These are phyloP conservation scores for Rhododendron ferrugineum DNA, from an alignment of 148 eudicot genomes.

Conservation along the genomic window DNA sequence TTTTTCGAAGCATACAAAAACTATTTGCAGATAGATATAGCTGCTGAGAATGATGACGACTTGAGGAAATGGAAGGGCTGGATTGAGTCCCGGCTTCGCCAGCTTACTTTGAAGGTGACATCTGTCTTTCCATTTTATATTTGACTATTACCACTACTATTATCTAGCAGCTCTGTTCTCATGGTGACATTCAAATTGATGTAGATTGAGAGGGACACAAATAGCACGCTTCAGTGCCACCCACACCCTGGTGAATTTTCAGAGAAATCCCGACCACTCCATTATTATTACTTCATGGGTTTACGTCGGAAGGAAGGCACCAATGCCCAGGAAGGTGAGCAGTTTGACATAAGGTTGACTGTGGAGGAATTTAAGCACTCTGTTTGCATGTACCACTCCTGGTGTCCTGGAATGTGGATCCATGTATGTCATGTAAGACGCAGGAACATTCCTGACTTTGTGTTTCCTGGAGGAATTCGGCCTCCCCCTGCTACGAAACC, in stretches of 20 bases:
- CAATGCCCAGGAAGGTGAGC: conserved; percentile 52
- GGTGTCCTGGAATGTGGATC: conserved; percentile 79
- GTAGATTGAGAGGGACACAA: conserved; percentile 85
- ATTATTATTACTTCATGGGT: conserved; percentile 82
- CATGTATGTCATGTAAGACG: conserved; percentile 62
- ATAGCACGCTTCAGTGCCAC: conserved; percentile 82
- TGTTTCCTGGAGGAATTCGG: conserved; percentile 84
- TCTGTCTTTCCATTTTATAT: background rate
- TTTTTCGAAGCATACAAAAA: conserved; percentile 83
- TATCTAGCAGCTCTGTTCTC: background rate
- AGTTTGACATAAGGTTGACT: conserved; percentile 79
- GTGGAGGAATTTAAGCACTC: conserved; percentile 81
- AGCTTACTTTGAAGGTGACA: conserved; percentile 71
- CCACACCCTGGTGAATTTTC: conserved; percentile 86
- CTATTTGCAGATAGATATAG: conserved; percentile 76
- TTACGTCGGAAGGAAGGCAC: conserved; percentile 63
- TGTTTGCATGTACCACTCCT: conserved; percentile 43
- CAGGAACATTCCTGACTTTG: conserved; percentile 62
- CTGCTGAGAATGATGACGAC: conserved; percentile 73
- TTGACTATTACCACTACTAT: background rate
- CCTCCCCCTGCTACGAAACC: conserved; percentile 53
- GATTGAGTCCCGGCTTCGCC: conserved; percentile 88
- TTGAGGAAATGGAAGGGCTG: conserved; percentile 85
- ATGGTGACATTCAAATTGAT: conserved; percentile 1
- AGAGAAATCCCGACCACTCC: conserved; percentile 57